A percentile compares a stretch with the other conserved stretches of the same genome.
Conservation (phyloP, 108 stramenopile species). For the Nannochloropsis gaditana region DNA sequence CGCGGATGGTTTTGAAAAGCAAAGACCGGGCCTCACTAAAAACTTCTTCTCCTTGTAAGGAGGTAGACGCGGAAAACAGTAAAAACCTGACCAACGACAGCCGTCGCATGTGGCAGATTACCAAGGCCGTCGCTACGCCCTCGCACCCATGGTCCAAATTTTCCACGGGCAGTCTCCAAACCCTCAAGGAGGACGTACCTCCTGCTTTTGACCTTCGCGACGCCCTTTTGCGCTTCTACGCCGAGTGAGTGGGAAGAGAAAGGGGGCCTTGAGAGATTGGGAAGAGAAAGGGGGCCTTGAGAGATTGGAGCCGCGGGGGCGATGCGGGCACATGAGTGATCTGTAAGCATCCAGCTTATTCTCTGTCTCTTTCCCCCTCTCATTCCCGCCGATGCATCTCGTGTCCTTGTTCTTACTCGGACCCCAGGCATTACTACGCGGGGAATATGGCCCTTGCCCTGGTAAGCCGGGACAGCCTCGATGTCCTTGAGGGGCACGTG, state of each 20-base stretch:
- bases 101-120: constrained; percentile 63
- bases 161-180: constrained; percentile 89
- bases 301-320: not conserved
- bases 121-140: constrained; percentile 35
- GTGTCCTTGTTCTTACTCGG: constrained; percentile 38
- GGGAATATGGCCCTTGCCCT: constrained; percentile 86
- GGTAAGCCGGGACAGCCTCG: constrained; percentile 68
- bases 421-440: constrained; percentile 70
- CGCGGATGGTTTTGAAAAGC: not conserved
- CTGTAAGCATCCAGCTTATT: not conserved
- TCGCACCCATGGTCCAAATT: constrained; percentile 75
- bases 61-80: constrained; percentile 89
- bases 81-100: constrained; percentile 79
- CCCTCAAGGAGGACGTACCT: constrained; percentile 66
- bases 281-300: too few relatives aligned
- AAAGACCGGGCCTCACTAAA: not conserved
- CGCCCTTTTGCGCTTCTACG: constrained; percentile 65
- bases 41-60: constrained; percentile 42
- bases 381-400: not conserved
- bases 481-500: constrained; percentile 65
- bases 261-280: not conserved
- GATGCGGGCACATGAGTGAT: constrained; percentile 27
- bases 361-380: not conserved
- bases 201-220: constrained; percentile 59
- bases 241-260: not conserved